Evolutionary conservation across 352 stramenopile genomes (phyloP), one percentile per base, ranked within the genome.

Genomic region (Pseudoperonospora humuli): DNA sequence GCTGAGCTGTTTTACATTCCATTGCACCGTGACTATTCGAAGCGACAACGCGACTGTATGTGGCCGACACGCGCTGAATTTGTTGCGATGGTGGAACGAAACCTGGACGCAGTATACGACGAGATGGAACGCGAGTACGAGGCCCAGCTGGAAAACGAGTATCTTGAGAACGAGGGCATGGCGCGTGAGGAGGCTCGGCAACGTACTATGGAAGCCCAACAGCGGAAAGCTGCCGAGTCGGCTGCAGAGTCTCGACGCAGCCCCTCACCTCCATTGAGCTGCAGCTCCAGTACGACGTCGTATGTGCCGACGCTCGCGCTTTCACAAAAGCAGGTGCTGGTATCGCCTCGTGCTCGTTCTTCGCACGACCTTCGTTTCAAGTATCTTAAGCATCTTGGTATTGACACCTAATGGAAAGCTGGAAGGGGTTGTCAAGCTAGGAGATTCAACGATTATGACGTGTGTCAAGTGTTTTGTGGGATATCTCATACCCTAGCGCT

Each of bases 81-180:
- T 39, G 67, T 93, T 15, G 50, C 75, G 3, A 93, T 93, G 81
- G 81, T 93, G n/a, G 81, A 93, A 59, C 81, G 78, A 28, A 93
- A 93, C 33, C 51, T 93, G 21, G 81, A 93, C 17, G 67, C 76
- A 17, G 77, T 93, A 33, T 93, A 93, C 46, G 81, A 90, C 6
- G 81, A 91, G 40, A 89, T 93, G 71, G 81, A 93, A 55, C 76
- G 75, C 26, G 81, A 93, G 52, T 88, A 86, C 54, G 76, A 89
- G 54, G 67, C 80, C 20, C 73, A 90, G 33, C 19, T 71, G 8
- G 59, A 75, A 37, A 66, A 64, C 11, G 80, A 93, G 49, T 62
- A 64, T 27, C 27, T 62, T 11, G 77, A 87, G 54, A 90, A 81
- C 39, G 77, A 86, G 15, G 67, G 60, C 18, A 93, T 90, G 78